Conservation (phyloP, 768 basidiomycete genomes). For the Termitomyces sp. region DNA sequence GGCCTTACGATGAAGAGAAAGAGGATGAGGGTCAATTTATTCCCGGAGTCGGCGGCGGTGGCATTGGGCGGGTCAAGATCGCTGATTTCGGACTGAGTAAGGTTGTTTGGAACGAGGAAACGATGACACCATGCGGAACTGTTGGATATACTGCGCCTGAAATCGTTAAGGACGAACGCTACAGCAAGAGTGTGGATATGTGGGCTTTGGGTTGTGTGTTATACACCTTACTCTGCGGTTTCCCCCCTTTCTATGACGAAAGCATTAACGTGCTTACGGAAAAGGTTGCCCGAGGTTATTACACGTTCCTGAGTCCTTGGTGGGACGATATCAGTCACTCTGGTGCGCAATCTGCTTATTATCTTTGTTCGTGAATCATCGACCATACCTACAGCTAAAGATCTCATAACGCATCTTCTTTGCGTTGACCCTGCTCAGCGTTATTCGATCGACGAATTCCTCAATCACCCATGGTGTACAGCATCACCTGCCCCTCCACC, state of each 20-base stretch:
- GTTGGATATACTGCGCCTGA: slow-evolving; percentile 99
- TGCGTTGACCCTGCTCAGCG: slow-evolving; percentile 94
- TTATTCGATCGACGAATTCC: slow-evolving; percentile 97
- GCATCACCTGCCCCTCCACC: slow-evolving; percentile 57
- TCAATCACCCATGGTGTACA: slow-evolving; percentile 93
- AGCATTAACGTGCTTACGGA: slow-evolving; percentile 97
- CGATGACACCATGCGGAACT: slow-evolving; percentile 99
- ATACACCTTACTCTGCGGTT: slow-evolving; percentile 95
- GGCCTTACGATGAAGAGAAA: slow-evolving; percentile 97
- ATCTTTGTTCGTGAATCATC: not conserved
- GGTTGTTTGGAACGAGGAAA: slow-evolving; percentile 98
- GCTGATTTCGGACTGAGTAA: slow-evolving; percentile 98
- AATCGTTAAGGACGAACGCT: slow-evolving; percentile 98
- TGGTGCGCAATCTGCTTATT: slow-evolving; percentile 40
- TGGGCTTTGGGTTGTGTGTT: slow-evolving; percentile 99
- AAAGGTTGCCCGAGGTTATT: slow-evolving; percentile 95
- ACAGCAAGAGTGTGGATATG: slow-evolving; percentile 97
- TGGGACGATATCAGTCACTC: slow-evolving; percentile 92
- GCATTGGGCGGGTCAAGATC: slow-evolving; percentile 97
- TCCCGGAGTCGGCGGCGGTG: slow-evolving; percentile 89
- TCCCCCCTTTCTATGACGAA: slow-evolving; percentile 98
- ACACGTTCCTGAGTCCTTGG: slow-evolving; percentile 98
- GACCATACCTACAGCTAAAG: slow-evolving; percentile 65
- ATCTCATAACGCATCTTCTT: slow-evolving; percentile 89
- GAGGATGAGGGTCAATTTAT: slow-evolving; percentile 97